A percentile compares a stretch with the other conserved stretches of the same genome.
Conservation (phyloP, 2,329 filamentous ascomycete genomes). For the Pyrenochaeta sp. region DNA sequence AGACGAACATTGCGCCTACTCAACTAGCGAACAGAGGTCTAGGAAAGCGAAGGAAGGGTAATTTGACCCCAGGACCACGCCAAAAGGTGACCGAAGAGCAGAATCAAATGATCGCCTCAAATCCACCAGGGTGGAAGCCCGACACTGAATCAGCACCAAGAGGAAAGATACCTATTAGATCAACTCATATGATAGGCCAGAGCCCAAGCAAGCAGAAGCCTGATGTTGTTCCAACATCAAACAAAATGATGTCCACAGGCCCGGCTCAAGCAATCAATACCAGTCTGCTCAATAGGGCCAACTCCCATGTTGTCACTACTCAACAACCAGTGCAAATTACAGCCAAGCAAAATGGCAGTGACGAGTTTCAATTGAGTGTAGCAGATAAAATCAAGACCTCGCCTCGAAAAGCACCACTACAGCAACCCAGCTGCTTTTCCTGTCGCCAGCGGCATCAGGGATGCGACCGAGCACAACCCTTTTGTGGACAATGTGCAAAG, state of each 20-base stretch:
- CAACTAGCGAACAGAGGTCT: slow-evolving; percentile 36
- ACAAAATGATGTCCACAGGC: too few relatives aligned
- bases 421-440: not conserved
- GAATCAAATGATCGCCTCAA: not conserved
- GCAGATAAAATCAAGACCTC: slow-evolving; percentile 8
- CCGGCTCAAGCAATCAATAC: too few relatives aligned
- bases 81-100: not conserved
- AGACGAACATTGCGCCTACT: not conserved
- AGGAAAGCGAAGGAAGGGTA: slow-evolving; percentile 8
- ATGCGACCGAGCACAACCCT: not conserved
- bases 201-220: too few relatives aligned
- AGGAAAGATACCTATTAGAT: too few relatives aligned
- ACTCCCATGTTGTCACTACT: too few relatives aligned
- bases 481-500: slow-evolving; percentile 8
- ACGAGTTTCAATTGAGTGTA: not conserved
- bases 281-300: too few relatives aligned
- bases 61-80: not conserved
- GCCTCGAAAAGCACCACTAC: slow-evolving; percentile 4
- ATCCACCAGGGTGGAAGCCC: slow-evolving; percentile 1
- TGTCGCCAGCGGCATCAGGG: not conserved
- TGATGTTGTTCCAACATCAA: not conserved
- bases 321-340: not conserved
- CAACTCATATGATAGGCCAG: too few relatives aligned
- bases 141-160: not conserved
- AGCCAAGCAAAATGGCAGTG: not conserved